phyloP scores from a whole-genome alignment of 441 rosid genomes.

The Capsella rubella region DNA sequence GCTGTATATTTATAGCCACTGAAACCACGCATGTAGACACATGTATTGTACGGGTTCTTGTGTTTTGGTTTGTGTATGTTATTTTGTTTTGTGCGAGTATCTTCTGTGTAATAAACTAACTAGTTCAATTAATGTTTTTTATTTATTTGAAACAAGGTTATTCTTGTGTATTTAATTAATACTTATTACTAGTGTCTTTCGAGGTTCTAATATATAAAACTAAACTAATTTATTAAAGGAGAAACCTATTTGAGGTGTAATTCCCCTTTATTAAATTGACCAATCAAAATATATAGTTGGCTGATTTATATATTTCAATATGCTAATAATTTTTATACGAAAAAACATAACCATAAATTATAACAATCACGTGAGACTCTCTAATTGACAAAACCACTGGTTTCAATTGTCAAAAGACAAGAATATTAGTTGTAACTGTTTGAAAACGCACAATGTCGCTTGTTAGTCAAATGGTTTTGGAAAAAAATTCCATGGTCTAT shows the following conservation, averaged over 20 bases:
- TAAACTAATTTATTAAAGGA: too few species aligned
- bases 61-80: neutral
- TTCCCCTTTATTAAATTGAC: too few species aligned
- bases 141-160: neutral
- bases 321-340: neutral
- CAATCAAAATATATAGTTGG: too few species aligned
- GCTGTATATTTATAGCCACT: conserved; percentile 38
- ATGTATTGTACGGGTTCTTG: neutral
- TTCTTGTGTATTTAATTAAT: neutral
- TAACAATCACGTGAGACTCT: conserved; percentile 32
- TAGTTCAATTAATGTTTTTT: neutral
- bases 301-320: neutral
- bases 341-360: neutral
- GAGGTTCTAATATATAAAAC: neutral
- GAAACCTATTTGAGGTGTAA: too few species aligned
- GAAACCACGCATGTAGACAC: conserved; percentile 13
- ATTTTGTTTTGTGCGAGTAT: conserved; percentile 1
- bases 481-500: conserved; percentile 28
- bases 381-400: neutral
- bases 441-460: conserved; percentile 18
- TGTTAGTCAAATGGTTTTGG: conserved; percentile 26
- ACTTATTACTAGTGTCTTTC: neutral
- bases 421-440: neutral
- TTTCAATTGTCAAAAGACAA: neutral
- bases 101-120: neutral